Evolutionary conservation across 2,329 filamentous ascomycete genomes (phyloP).

Genomic region (Epichloe glyceriae): DNA sequence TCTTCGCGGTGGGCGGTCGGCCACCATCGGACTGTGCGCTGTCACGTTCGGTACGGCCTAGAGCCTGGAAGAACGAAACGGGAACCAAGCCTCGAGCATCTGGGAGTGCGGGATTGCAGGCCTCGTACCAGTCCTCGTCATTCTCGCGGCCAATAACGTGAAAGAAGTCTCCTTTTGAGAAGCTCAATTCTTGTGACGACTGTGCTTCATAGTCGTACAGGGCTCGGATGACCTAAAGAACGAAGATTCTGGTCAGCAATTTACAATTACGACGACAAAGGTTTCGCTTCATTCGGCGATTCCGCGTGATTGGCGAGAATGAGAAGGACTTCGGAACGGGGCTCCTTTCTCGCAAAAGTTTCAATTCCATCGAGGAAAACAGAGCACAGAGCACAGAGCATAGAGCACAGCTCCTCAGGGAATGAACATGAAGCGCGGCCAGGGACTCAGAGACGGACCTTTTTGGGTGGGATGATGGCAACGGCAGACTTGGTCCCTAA

Average conservation of each 20-base stretch:
- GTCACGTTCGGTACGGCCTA: constrained; percentile 85
- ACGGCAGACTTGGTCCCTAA: constrained; percentile 76
- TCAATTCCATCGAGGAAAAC: too few relatives aligned
- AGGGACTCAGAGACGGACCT: constrained; percentile 42
- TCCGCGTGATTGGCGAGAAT: too few relatives aligned
- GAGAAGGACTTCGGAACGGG: too few relatives aligned
- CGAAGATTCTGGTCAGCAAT: background rate
- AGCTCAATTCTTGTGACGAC: constrained; percentile 68
- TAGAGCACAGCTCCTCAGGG: too few relatives aligned
- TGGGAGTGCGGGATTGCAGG: constrained; percentile 83
- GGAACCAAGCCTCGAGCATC: constrained; percentile 84
- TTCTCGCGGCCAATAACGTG: constrained; percentile 95
- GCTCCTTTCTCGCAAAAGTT: too few relatives aligned
- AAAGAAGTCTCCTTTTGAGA: constrained; percentile 93
- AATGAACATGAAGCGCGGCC: background rate
- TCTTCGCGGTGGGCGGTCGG: constrained; percentile 36
- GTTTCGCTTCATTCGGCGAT: too few relatives aligned
- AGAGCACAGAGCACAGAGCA: too few relatives aligned
- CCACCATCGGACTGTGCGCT: constrained; percentile 58
- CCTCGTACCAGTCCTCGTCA: constrained; percentile 94
- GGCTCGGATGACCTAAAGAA: constrained; percentile 76
- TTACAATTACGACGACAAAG: background rate
- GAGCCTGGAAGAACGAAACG: constrained; percentile 81
- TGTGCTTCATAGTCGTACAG: constrained; percentile 84
- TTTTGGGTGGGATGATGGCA: constrained; percentile 84